phyloP scores from a whole-genome alignment of 495 filamentous ascomycete genomes.

The Delitschia confertaspora region DNA sequence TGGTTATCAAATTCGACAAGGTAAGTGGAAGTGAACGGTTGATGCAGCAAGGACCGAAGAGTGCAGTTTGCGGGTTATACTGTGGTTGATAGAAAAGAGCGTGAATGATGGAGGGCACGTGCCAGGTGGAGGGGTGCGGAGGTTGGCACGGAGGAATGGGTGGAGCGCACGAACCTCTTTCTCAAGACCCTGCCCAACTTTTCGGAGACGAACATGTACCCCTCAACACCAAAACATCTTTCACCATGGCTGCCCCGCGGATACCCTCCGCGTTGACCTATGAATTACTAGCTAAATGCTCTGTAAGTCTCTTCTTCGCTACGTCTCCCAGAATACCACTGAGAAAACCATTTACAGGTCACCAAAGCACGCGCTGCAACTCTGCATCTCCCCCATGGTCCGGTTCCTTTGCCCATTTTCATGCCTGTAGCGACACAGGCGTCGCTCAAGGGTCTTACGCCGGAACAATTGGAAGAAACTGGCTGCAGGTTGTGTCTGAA shows the following conservation, averaged over 20 bases:
- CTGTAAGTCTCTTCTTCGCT: constrained; percentile 45
- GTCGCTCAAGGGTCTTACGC: constrained; percentile 87
- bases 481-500: constrained; percentile 89
- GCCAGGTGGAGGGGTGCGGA: no score
- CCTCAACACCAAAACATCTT: not conserved
- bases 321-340: not conserved
- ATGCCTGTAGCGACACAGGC: constrained; percentile 99
- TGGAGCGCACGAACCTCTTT: no score
- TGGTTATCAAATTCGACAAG: no score
- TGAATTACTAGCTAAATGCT: constrained; percentile 73
- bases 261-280: constrained; percentile 75
- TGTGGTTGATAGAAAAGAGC: no score
- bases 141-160: no score
- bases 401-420: constrained; percentile 82
- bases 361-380: constrained; percentile 91
- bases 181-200: no score
- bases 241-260: constrained; percentile 30
- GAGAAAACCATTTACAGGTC: constrained; percentile 51
- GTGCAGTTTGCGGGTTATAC: no score
- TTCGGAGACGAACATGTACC: not conserved
- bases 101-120: no score
- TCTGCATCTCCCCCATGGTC: constrained; percentile 83
- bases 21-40: no score
- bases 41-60: no score
- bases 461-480: constrained; percentile 79